Evolutionary conservation across 2,329 filamentous ascomycete genomes (phyloP), one percentile per base, ranked within the genome.

Genomic region (Byssothecium circinans): DNA sequence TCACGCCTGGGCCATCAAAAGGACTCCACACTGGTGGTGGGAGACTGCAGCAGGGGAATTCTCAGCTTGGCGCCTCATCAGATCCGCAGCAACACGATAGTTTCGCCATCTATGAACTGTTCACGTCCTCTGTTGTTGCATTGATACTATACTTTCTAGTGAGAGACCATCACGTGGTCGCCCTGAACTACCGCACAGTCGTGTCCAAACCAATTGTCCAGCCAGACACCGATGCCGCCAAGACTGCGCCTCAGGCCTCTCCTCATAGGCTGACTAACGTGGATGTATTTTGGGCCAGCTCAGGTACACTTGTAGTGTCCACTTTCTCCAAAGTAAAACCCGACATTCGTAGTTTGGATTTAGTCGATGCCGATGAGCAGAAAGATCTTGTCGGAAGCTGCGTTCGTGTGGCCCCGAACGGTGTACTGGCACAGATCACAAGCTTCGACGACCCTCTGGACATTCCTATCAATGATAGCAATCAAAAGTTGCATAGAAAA

Each of bases 101-200:
- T 49, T 61, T 62, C 32, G 52, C 60, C 22, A 50, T 72, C 27
- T 73, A 73, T 58, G 67, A 69, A 49, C 57, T 71, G 27, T 71
- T 72, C 56, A 67, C 60, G 5, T 67, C 69, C 22, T 65, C 70
- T 37, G 62, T 73, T 38, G 52, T 68, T 45, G 68, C 65, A 30
- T 56, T 68, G 39, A 56, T 72, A 51, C 66, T 68, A 19, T 70
- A 63, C 33, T 47, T 57, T 37, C 48, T 72, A 35, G 65, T 67
- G 46, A 62, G 57, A 47, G 57, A 69, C 44, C 60, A 66, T 38
- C 51, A 57, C 23, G 60, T 62, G 19, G 55, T 67, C 47, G 64
- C 68, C 19, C 53, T 73, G 33, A 72, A 72, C 47, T 67, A 64
- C 47, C 63, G 70, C 33, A 72, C 69, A 37, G 67, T 73, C 30